Conservation (phyloP, 2,329 filamentous ascomycete species). For the Lecanicillium sp. region DNA sequence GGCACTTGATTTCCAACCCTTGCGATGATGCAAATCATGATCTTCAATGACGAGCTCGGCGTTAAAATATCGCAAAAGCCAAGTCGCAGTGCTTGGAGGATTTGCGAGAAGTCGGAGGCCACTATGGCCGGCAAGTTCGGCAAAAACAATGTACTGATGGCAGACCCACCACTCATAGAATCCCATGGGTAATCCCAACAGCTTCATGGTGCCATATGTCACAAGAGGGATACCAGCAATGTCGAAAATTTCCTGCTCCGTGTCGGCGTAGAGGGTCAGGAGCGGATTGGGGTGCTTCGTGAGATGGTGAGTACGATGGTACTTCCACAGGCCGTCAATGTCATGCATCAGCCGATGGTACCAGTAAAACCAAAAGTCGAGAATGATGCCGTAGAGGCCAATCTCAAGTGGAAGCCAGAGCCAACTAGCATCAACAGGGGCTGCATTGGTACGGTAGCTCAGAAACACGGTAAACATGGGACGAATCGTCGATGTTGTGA, state of each 20-base stretch:
- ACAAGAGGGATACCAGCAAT: constrained; percentile 20
- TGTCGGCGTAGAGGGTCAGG: constrained; percentile 21
- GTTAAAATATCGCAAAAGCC: constrained; percentile 22
- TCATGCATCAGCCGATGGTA: constrained; percentile 34
- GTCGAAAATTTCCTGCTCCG: constrained; percentile 20
- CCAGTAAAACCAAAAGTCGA: constrained; percentile 30
- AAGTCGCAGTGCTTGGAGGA: constrained; percentile 22
- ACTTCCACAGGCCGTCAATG: constrained; percentile 28
- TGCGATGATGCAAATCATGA: constrained; percentile 26
- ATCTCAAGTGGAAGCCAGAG: constrained; percentile 26
- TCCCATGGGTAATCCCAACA: constrained; percentile 28
- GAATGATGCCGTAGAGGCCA: constrained; percentile 27
- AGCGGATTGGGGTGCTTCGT: constrained; percentile 29
- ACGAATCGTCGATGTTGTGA: constrained; percentile 22
- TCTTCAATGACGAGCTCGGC: constrained; percentile 31
- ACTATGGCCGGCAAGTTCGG: constrained; percentile 23
- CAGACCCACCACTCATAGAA: constrained; percentile 35
- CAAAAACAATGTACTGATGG: constrained; percentile 27
- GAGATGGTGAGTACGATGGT: constrained; percentile 32
- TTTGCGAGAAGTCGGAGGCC: constrained; percentile 25
- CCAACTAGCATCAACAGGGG: constrained; percentile 20
- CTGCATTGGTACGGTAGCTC: constrained; percentile 17
- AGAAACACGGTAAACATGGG: constrained; percentile 23
- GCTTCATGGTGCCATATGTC: constrained; percentile 17
- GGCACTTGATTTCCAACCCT: constrained; percentile 19